Evolutionary conservation across 2,329 filamentous ascomycete species (phyloP), one percentile per base, ranked within the genome.

Genomic region (Diaporthe humulicola): DNA sequence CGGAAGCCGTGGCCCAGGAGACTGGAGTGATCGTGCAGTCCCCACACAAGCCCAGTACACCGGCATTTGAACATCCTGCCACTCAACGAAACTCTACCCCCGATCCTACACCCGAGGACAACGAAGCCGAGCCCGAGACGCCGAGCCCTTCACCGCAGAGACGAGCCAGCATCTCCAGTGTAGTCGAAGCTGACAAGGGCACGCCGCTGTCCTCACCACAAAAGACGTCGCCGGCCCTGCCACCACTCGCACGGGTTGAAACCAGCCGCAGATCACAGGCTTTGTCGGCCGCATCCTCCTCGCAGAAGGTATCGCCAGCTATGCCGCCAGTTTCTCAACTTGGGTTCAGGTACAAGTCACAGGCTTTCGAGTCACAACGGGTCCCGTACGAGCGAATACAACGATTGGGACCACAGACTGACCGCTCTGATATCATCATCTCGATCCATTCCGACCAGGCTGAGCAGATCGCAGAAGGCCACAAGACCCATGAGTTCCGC

Each of bases 401-500:
- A 28, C 79, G 82, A 8, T 84, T 91, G 78, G 85, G 85, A 0
- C 84, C 87, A 0, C 86, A 87, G 69, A 88, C 87, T 2, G 83
- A 86, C 52, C 84, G 86, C 40, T 88, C 89, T 3, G 90, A 91
- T 77, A 84, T 91, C 10, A 85, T 91, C 71, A 84, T 92, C 71
- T 87, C 87, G 19, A 83, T 91, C 4, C 82, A 86, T 48, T 82
- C 85, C 0, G 79, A 86, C 10, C 84, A 87, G 2, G 85, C 91
- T n/a, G 79, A 83, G 9, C 81, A 85, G 17, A 88, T 93, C 45
- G 77, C 88, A 14, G 81, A 84, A 14, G 87, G 90, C 2, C 83
- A 81, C 3, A 88, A 88, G 72, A 85, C 90, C 72, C 87, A 92
- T 78, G 86, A 93, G 70, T 88, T 89, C 74, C 86, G 91, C 57